A percentile compares a stretch with the other conserved stretches of the same genome.
These are phyloP conservation scores for Striga asiatica DNA, from an alignment of 257 asterid genomes.

Conservation along the genomic window DNA sequence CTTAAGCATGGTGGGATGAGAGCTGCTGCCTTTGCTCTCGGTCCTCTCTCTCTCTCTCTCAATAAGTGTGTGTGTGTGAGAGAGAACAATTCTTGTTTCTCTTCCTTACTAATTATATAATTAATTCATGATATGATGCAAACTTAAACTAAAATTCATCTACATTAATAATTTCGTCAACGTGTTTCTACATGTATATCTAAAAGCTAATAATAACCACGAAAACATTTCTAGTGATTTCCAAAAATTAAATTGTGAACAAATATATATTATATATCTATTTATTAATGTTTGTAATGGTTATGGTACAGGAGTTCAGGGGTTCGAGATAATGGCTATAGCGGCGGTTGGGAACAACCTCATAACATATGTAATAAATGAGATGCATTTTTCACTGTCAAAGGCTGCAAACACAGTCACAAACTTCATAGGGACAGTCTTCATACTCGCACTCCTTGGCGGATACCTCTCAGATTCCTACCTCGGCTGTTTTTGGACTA, in stretches of 20 bases:
- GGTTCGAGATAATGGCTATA: constrained; percentile 91
- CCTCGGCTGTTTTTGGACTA: constrained; percentile 94
- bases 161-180: no score
- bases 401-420: constrained; percentile 81
- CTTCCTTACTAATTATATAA: no score
- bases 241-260: no score
- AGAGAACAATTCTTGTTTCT: no score
- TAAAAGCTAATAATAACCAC: no score
- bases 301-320: constrained; percentile 61
- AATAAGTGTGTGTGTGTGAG: no score
- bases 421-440: constrained; percentile 76
- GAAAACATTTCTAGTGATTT: no score
- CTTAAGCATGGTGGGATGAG: constrained; percentile 74
- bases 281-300: neutral
- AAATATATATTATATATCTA: no score
- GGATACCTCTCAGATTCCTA: constrained; percentile 89
- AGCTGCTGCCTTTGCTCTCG: constrained; percentile 80
- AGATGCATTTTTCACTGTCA: constrained; percentile 87
- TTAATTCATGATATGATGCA: no score
- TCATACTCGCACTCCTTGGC: constrained; percentile 70
- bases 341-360: constrained; percentile 96
- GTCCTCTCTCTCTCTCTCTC: constrained; percentile 25
- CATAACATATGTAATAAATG: constrained; percentile 74
- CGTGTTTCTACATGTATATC: no score
- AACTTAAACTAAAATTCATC: no score